phyloP scores from a whole-genome alignment of 2,329 filamentous ascomycete genomes.

The Setomelanomma holmii region DNA sequence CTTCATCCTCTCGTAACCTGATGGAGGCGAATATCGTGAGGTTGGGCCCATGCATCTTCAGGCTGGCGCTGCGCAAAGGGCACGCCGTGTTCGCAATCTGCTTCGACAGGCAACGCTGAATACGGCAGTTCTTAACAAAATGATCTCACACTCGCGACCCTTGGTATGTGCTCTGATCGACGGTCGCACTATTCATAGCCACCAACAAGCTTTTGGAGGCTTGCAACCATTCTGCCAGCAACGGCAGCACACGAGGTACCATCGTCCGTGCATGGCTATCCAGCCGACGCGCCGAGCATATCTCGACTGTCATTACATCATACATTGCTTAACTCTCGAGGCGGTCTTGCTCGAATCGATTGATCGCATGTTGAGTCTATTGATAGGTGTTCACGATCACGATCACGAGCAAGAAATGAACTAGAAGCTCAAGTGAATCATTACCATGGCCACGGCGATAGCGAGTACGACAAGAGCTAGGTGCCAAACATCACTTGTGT shows the following conservation, averaged over 20 bases:
- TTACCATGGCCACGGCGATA: not conserved
- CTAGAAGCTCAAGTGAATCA: not conserved
- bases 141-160: not conserved
- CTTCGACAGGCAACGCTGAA: constrained; percentile 3
- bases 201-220: constrained; percentile 3
- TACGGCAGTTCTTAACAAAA: constrained; percentile 11
- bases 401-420: not conserved
- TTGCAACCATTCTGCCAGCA: not conserved
- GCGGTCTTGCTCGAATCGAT: not conserved
- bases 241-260: not conserved
- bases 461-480: not conserved
- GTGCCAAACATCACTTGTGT: constrained; percentile 1
- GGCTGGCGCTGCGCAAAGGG: not conserved
- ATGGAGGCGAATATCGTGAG: not conserved
- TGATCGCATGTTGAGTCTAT: not conserved
- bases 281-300: not conserved
- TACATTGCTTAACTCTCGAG: not conserved
- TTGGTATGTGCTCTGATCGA: constrained; percentile 10
- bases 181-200: constrained; percentile 15
- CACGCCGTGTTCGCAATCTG: not conserved
- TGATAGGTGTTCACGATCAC: not conserved
- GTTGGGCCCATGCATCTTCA: too few species aligned
- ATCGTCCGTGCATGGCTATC: not conserved
- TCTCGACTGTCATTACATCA: not conserved
- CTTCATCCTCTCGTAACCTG: constrained; percentile 1